Evolutionary conservation across 306 rosid genomes (phyloP).

Genomic region (Trifolium subterraneum): DNA sequence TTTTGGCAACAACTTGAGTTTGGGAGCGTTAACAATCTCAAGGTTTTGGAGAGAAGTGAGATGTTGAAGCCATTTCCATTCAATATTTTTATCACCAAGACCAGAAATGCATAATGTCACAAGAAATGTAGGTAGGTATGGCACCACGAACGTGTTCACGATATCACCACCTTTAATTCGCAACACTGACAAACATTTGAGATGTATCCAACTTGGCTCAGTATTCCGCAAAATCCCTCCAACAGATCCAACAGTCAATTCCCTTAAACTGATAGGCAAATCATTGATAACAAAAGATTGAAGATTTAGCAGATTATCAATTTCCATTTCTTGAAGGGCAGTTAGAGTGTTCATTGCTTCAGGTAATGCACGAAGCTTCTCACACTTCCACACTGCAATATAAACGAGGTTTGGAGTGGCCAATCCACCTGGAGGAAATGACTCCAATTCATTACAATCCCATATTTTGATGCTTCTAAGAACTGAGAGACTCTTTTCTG

Average conservation of each 20-base stretch:
- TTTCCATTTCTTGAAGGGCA: background rate
- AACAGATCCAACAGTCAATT: background rate
- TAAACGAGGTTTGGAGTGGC: background rate
- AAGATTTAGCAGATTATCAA: constrained; percentile 8
- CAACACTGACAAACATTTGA: background rate
- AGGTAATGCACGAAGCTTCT: background rate
- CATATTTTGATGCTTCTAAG: background rate
- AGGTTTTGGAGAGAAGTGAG: constrained; percentile 14
- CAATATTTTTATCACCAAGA: background rate
- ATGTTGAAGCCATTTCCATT: constrained; percentile 5
- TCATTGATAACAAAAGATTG: background rate
- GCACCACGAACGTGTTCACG: background rate
- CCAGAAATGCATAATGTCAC: background rate
- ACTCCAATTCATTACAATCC: constrained; percentile 4
- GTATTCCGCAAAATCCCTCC: background rate
- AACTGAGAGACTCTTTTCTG: background rate
- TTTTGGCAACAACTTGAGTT: constrained; percentile 2
- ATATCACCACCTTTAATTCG: background rate
- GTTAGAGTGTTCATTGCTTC: background rate
- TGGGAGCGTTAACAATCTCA: background rate
- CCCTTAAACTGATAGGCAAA: background rate
- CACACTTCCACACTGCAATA: background rate
- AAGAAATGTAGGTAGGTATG: background rate
- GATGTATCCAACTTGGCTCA: background rate
- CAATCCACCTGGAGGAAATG: constrained; percentile 1